These are phyloP conservation scores for Pochonia chlamydosporia DNA, from an alignment of 2,329 filamentous ascomycete species.

Conservation along the genomic window DNA sequence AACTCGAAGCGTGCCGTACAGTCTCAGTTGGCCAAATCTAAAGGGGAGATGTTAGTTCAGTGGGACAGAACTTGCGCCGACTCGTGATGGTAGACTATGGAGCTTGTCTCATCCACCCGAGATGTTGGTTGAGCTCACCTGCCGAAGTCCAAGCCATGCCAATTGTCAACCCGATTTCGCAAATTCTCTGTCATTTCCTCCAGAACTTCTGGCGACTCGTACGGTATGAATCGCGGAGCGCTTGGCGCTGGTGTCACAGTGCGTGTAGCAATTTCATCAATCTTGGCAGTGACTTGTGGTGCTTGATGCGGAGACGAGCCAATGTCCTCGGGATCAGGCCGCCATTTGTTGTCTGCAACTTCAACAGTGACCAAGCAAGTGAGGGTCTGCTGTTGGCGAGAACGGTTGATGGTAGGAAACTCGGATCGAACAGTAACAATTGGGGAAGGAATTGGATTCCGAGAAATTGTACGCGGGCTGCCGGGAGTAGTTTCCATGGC, in stretches of 20 bases:
- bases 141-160: slow-evolving; percentile 92
- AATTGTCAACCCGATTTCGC: slow-evolving; percentile 87
- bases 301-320: slow-evolving; percentile 43
- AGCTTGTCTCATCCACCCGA: background rate
- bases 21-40: slow-evolving; percentile 83
- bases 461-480: slow-evolving; percentile 64
- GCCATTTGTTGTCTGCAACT: slow-evolving; percentile 89
- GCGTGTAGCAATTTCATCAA: slow-evolving; percentile 49
- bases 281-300: slow-evolving; percentile 33
- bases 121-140: slow-evolving; percentile 43
- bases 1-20: slow-evolving; percentile 85
- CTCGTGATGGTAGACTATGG: background rate
- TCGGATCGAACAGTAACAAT: slow-evolving; percentile 94
- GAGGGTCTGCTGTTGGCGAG: slow-evolving; percentile 87
- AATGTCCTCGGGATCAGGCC: slow-evolving; percentile 75
- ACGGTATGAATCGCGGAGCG: slow-evolving; percentile 58
- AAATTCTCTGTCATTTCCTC: slow-evolving; percentile 84
- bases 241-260: slow-evolving; percentile 55
- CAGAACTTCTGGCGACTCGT: slow-evolving; percentile 70
- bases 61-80: background rate
- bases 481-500: slow-evolving; percentile 85
- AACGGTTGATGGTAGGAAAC: slow-evolving; percentile 88
- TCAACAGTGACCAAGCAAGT: slow-evolving; percentile 94
- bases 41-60: slow-evolving; percentile 8
- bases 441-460: slow-evolving; percentile 85